phyloP scores from a whole-genome alignment of 2,329 filamentous ascomycete species.

The Leptographium wingfieldii region DNA sequence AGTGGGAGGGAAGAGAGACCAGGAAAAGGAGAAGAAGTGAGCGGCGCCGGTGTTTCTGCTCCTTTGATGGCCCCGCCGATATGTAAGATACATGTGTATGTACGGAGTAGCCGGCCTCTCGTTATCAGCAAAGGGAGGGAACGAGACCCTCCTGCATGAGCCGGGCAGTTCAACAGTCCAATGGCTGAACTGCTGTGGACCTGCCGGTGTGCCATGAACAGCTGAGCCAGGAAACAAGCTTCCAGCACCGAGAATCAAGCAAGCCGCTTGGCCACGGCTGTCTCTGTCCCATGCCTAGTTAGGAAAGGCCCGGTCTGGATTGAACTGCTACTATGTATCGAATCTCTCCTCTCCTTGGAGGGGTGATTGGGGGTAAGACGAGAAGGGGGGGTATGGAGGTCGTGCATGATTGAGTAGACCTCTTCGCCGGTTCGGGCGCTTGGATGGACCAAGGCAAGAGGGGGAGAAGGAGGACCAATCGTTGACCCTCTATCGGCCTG shows the following conservation, averaged over 20 bases:
- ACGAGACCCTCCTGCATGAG: background rate
- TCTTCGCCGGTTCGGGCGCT: background rate
- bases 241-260: background rate
- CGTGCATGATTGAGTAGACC: background rate
- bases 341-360: background rate
- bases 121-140: background rate
- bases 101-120: background rate
- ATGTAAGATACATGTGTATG: no score
- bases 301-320: background rate
- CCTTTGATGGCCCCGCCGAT: background rate
- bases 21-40: background rate
- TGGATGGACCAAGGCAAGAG: background rate
- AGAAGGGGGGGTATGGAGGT: background rate
- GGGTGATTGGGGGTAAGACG: background rate
- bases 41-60: background rate
- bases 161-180: background rate
- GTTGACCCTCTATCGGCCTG: background rate
- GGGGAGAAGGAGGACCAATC: background rate
- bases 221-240: background rate
- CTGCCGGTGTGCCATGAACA: background rate
- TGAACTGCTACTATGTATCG: background rate
- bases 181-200: background rate
- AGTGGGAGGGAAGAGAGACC: background rate
- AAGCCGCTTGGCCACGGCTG: background rate
- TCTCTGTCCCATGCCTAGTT: background rate